Conservation (phyloP, 192 early-diverging fungal genomes). For the Umbelopsis ramanniana region DNA sequence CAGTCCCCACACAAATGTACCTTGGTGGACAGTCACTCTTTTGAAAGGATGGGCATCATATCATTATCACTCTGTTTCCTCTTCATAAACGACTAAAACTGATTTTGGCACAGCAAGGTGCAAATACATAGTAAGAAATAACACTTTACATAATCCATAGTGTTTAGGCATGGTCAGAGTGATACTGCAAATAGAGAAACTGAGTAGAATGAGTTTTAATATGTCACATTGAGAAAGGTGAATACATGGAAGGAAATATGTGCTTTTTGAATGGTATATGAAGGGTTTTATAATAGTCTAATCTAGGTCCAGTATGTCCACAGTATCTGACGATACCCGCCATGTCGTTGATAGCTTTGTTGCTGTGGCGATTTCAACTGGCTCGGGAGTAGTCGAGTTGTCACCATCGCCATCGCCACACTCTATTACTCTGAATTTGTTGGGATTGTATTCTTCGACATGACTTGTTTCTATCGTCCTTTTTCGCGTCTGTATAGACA, state of each 20-base stretch:
- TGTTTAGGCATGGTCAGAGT: too few relatives aligned
- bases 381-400: neutral
- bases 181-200: too few relatives aligned
- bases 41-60: too few relatives aligned
- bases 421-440: conserved; percentile 19
- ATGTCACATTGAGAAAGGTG: too few relatives aligned
- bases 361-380: neutral
- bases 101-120: too few relatives aligned
- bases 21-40: too few relatives aligned
- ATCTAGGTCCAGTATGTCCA: neutral
- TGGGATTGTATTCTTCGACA: neutral
- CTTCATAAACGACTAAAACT: too few relatives aligned
- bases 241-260: neutral
- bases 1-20: neutral
- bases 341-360: neutral
- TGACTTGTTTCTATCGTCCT: neutral
- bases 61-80: too few relatives aligned
- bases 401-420: neutral
- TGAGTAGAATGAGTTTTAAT: too few relatives aligned
- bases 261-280: conserved; percentile 4
- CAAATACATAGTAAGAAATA: too few relatives aligned
- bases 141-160: too few relatives aligned
- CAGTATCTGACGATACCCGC: neutral
- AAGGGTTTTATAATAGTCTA: neutral
- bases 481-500: neutral